Evolutionary conservation across 805 yeast genomes (phyloP).

Genomic region (Yamadazyma nakazawae): DNA sequence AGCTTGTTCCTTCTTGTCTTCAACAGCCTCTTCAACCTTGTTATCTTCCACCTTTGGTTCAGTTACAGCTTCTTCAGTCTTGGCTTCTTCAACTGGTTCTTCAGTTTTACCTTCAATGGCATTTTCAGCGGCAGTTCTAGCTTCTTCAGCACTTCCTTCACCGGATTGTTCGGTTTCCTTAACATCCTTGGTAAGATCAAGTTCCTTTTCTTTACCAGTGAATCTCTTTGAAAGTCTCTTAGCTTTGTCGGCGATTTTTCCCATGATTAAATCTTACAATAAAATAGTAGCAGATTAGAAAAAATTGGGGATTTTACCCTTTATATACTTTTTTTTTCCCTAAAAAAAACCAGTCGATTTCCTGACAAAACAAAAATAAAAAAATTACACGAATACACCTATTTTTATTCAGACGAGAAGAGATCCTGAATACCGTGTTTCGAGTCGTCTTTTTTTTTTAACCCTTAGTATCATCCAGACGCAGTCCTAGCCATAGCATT

Average conservation of each 20-base stretch:
- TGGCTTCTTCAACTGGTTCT: slow-evolving; percentile 1
- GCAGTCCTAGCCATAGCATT: too few relatives aligned
- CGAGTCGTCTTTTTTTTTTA: too few relatives aligned
- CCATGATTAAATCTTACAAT: slow-evolving; percentile 20
- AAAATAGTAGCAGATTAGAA: background rate
- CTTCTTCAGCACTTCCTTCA: slow-evolving; percentile 6
- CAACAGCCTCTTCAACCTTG: slow-evolving; percentile 7
- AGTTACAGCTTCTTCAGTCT: slow-evolving; percentile 3
- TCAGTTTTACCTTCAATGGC: background rate
- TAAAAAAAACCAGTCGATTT: background rate
- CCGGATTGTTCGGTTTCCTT: slow-evolving; percentile 3
- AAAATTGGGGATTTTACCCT: background rate
- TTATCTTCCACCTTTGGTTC: background rate
- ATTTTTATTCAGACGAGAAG: background rate
- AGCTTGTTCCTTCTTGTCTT: slow-evolving; percentile 10
- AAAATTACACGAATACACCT: background rate
- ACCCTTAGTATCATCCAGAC: too few relatives aligned
- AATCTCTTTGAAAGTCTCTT: slow-evolving; percentile 39
- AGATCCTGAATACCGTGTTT: background rate
- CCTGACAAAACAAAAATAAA: slow-evolving; percentile 4
- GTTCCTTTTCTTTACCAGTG: slow-evolving; percentile 25
- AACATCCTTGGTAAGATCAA: slow-evolving; percentile 3
- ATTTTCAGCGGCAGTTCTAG: slow-evolving; percentile 4
- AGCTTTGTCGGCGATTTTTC: slow-evolving; percentile 32
- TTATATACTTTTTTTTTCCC: slow-evolving; percentile 6